Conservation (phyloP, 225 moss, liverwort and hornwort genomes). For the Polytrichum commune region DNA sequence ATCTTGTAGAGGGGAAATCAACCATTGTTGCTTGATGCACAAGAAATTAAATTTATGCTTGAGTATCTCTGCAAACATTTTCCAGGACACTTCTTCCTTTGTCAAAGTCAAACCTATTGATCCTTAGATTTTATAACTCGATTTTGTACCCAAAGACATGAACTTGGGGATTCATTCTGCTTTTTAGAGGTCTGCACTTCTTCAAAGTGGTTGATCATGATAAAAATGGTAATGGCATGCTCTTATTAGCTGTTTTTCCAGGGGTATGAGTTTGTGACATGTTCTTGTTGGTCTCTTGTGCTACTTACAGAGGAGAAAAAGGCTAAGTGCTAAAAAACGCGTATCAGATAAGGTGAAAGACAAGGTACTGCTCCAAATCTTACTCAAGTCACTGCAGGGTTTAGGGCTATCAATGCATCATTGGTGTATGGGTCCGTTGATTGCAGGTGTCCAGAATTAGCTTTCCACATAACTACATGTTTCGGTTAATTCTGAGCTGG, state of each 20-base stretch:
- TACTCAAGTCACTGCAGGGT: no score
- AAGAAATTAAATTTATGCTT: no score
- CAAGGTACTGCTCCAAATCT: constrained; percentile 15
- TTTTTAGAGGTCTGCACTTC: no score
- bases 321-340: constrained; percentile 21
- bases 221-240: not conserved
- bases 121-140: not conserved
- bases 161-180: no score
- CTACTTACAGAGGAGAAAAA: constrained; percentile 30
- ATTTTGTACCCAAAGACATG: no score
- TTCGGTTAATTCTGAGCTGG: not conserved
- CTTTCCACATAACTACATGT: not conserved
- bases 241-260: not conserved
- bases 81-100: not conserved
- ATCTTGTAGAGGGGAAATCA: no score
- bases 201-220: no score
- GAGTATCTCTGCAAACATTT: no score
- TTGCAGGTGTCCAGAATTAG: not conserved
- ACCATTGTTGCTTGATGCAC: no score
- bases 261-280: not conserved
- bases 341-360: constrained; percentile 36
- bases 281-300: not conserved
- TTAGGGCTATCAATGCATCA: no score
- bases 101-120: not conserved
- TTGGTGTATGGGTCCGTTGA: constrained; percentile 8